These are phyloP conservation scores for Fusarium sacchari DNA, from an alignment of 2,329 filamentous ascomycete genomes.

Conservation along the genomic window DNA sequence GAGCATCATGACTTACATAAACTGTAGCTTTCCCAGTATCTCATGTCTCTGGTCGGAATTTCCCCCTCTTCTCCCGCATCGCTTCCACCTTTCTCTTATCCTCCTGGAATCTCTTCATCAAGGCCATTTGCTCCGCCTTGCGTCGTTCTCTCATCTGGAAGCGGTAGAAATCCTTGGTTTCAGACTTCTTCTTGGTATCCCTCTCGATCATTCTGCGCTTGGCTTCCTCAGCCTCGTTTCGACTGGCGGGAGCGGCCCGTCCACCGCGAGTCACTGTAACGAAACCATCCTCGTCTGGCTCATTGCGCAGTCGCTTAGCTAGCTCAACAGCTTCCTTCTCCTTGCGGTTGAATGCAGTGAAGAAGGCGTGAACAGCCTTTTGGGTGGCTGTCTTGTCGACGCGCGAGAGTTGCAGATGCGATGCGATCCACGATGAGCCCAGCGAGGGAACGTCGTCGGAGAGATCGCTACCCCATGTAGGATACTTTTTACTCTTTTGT, in stretches of 20 bases:
- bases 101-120: constrained; percentile 78
- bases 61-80: constrained; percentile 74
- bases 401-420: constrained; percentile 77
- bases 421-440: constrained; percentile 67
- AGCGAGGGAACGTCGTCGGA: constrained; percentile 65
- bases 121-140: constrained; percentile 75
- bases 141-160: constrained; percentile 84
- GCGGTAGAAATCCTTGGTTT: constrained; percentile 80
- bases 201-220: constrained; percentile 70
- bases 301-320: constrained; percentile 73
- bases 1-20: constrained; percentile 25
- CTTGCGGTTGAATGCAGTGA: constrained; percentile 80
- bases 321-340: constrained; percentile 71
- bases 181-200: constrained; percentile 69
- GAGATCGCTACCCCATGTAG: constrained; percentile 75
- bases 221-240: constrained; percentile 74
- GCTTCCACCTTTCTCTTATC: constrained; percentile 77
- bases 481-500: constrained; percentile 66
- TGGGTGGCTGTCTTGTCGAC: constrained; percentile 76
- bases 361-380: constrained; percentile 82
- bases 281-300: constrained; percentile 95
- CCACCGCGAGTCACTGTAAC: constrained; percentile 88
- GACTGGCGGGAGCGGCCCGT: constrained; percentile 75
- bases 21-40: neutral
- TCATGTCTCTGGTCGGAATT: constrained; percentile 64